Evolutionary conservation across 805 yeast genomes (phyloP).

Genomic region (Candida peoriensis): DNA sequence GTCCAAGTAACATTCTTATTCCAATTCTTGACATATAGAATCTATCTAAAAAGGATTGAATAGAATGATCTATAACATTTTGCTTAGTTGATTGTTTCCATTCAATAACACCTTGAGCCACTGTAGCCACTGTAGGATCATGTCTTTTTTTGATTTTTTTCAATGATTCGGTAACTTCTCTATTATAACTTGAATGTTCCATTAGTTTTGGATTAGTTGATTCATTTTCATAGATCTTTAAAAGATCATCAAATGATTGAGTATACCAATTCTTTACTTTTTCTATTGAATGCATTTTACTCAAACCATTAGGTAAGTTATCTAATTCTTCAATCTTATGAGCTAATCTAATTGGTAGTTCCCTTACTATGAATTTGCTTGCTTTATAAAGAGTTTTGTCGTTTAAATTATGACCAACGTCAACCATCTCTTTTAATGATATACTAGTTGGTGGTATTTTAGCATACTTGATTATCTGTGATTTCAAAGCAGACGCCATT

Average conservation of each 20-base stretch:
- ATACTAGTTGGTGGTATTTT: slow-evolving; percentile 78
- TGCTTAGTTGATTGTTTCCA: slow-evolving; percentile 59
- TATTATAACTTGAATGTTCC: slow-evolving; percentile 69
- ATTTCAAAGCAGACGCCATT: slow-evolving; percentile 13
- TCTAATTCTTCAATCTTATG: slow-evolving; percentile 83
- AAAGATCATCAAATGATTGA: slow-evolving; percentile 80
- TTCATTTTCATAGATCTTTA: slow-evolving; percentile 34
- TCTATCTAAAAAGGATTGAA: slow-evolving; percentile 78
- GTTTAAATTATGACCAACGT: slow-evolving; percentile 74
- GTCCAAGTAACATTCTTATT: slow-evolving; percentile 91
- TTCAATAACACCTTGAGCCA: slow-evolving; percentile 88
- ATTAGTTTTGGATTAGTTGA: slow-evolving; percentile 28
- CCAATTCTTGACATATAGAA: slow-evolving; percentile 91
- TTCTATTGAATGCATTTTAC: slow-evolving; percentile 66
- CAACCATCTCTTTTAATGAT: slow-evolving; percentile 84
- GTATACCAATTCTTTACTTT: slow-evolving; percentile 87
- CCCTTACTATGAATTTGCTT: slow-evolving; percentile 78
- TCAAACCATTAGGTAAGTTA: slow-evolving; percentile 69
- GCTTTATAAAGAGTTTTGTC: slow-evolving; percentile 80
- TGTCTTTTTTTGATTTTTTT: slow-evolving; percentile 75
- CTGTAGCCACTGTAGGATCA: slow-evolving; percentile 89
- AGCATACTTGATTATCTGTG: slow-evolving; percentile 44
- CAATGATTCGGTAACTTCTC: slow-evolving; percentile 57
- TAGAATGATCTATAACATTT: slow-evolving; percentile 58
- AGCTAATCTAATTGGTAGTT: slow-evolving; percentile 81